Base-by-base conservation (phyloP, 192 early-diverging fungal genomes). In the Backusella sp. region DNA sequence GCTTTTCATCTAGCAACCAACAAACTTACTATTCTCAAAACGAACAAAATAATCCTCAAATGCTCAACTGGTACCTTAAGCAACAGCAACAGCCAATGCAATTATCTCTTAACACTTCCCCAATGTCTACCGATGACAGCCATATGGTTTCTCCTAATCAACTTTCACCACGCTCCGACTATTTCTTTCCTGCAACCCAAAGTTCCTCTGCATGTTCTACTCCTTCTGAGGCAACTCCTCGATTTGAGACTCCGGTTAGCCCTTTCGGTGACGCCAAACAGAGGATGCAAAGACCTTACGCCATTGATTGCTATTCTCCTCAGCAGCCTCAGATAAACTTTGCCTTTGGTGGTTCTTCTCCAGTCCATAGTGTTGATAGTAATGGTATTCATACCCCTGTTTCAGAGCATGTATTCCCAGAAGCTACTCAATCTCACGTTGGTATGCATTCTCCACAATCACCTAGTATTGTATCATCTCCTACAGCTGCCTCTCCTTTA, bases 11-110 rank as follows among this genome's bases (percentile, higher is more conserved):
- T 62, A 62, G 28, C 12, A 62, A 62, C 3, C 23, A 62, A 14
- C 23, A 62, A 26, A 14, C 7, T 28, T 62, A 62, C 12, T 62
- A 28, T 62, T 62, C 56, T 28, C 56, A 28, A 62, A 9, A 2
- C 6, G 56, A 62, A 62, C 56, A 62, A 4, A 62, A 62, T 26
- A 28, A 28, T 4, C 26, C 56, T 26, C 56, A 62, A 26, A 62
- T 62, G 21, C 26, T 62, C 56, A 28, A 62, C 12, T 62, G 56
- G 56, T 28, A 62, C 12, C 11, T 28, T 62, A 62, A 62, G 21
- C 56, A 74, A 42, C 59, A 73, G 1, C 71, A 73, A 59, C 49
- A 59, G n/a, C 56, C 56, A 65, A 35, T 46, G 17, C 46, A 72
- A 72, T 6, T 32, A 72, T 46, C 39, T 28, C 23, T 62, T 28